phyloP scores from a whole-genome alignment of 2,329 filamentous ascomycete genomes.

The Byssochlamys sp. region DNA sequence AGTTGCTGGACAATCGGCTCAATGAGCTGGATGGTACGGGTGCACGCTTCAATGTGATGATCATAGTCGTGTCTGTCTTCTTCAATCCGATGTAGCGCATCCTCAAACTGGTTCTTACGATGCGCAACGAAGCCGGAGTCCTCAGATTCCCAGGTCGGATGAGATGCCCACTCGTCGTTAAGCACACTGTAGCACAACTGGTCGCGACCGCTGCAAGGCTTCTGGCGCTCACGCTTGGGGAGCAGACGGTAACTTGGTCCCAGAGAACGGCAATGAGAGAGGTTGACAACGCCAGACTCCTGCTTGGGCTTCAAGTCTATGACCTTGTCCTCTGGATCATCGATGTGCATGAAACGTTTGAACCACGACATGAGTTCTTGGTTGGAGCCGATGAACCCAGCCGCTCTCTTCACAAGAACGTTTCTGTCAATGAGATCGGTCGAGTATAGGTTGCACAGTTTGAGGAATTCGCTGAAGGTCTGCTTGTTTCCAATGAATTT shows the following conservation, averaged over 20 bases:
- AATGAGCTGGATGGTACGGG: slow-evolving; percentile 88
- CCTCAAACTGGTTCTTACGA: slow-evolving; percentile 90
- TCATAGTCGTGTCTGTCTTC: slow-evolving; percentile 98
- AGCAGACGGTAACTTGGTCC: slow-evolving; percentile 90
- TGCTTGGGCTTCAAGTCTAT: slow-evolving; percentile 69
- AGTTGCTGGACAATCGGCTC: slow-evolving; percentile 91
- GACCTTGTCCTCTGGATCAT: slow-evolving; percentile 62
- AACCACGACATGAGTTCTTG: slow-evolving; percentile 83
- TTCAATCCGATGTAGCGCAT: slow-evolving; percentile 88
- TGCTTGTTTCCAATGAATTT: slow-evolving; percentile 90
- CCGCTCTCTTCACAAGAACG: slow-evolving; percentile 70
- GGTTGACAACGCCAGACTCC: slow-evolving; percentile 68
- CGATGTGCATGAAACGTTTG: slow-evolving; percentile 68
- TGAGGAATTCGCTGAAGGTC: slow-evolving; percentile 89
- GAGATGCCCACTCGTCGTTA: slow-evolving; percentile 96
- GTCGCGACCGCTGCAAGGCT: slow-evolving; percentile 86
- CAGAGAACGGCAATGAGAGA: slow-evolving; percentile 90
- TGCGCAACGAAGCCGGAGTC: slow-evolving; percentile 96
- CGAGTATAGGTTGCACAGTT: slow-evolving; percentile 90
- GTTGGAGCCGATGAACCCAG: slow-evolving; percentile 77
- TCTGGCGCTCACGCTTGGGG: slow-evolving; percentile 80
- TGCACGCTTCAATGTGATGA: slow-evolving; percentile 91
- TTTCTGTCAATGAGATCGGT: slow-evolving; percentile 84
- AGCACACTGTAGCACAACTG: slow-evolving; percentile 87
- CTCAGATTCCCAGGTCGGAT: slow-evolving; percentile 97